Base-by-base conservation (phyloP, 371 early-diverging fungal species). In the Apophysomyces variabilis region DNA sequence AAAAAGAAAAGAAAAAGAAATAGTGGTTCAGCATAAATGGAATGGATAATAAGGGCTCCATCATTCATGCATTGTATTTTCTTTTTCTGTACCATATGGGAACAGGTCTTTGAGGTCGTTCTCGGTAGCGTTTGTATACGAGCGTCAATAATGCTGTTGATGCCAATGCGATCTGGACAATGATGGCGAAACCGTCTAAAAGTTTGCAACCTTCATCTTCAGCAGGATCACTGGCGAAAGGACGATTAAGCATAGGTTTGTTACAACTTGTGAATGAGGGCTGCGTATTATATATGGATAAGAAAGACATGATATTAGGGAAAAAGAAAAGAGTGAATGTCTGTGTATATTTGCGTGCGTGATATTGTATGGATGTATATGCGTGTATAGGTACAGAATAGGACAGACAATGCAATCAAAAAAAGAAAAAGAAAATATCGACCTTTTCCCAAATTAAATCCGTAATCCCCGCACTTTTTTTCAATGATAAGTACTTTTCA, bases 31-130 rank as follows among this genome's bases (percentile, higher is more conserved):
- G 32, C 32, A 26, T 26, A 26, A 26, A 26, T 3, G 3, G 32
- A 26, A 26, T 26, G 3, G 3, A 26, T 26, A 26, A 26, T 3
- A 26, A 26, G 32, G 32, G 32, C 32, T 3, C 1, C 32, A 26
- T 26, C 3, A 26, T 26, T 26, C 32, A 26, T 26, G 32, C 32
- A 26, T 26, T 26, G 3, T 3, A 26, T 26, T 26, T 26, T 26
- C 3, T 50, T 21, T 50, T 16, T 7, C 7, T 39, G 60, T 76
- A 76, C 90, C 90, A 89, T 70, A 89, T 77, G 14, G 64, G 72
- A 43, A 85, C 67, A 7, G 88, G 87, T 60, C 90, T 68, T 68
- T 80, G 84, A 18, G 90, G 90, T 58, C 84, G 64, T 66, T 90
- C 90, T 60, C 74, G 76, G 14, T 73, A 75, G 36, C 89, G 77